These are phyloP conservation scores for Tetraselmis chui DNA, from an alignment of 139 green algal species.

Conservation along the genomic window DNA sequence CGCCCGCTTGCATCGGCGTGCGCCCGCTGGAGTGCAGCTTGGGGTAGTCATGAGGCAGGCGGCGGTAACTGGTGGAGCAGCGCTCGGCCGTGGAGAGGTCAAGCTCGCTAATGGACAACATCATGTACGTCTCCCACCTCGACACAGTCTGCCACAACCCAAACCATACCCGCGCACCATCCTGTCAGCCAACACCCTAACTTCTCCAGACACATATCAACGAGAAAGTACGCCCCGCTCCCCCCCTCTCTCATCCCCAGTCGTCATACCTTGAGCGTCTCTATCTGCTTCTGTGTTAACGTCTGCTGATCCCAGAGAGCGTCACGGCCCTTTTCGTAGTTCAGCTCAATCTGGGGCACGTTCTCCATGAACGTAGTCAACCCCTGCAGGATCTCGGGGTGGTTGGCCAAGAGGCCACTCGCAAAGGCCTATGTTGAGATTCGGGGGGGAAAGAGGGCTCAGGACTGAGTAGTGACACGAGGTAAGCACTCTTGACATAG, in stretches of 20 bases:
- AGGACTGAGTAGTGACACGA: too few relatives aligned
- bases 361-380: neutral
- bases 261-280: neutral
- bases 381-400: constrained; percentile 70
- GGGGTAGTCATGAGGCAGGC: constrained; percentile 78
- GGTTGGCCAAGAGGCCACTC: constrained; percentile 61
- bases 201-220: too few relatives aligned
- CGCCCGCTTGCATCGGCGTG: constrained; percentile 27
- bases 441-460: too few relatives aligned
- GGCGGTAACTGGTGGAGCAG: constrained; percentile 83
- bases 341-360: neutral
- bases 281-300: neutral
- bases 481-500: too few relatives aligned
- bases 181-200: too few relatives aligned
- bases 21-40: constrained; percentile 42
- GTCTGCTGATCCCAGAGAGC: neutral
- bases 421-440: too few relatives aligned
- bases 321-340: neutral
- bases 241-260: too few relatives aligned
- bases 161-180: too few relatives aligned
- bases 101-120: constrained; percentile 85
- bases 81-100: constrained; percentile 42
- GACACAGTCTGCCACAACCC: neutral
- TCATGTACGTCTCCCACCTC: constrained; percentile 60
- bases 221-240: too few relatives aligned